A percentile compares a stretch with the other conserved stretches of the same genome.
These are phyloP conservation scores for grape (Vitis vinifera) DNA, from an alignment of 164 flowering plant genomes.

Conservation along the genomic window ASM3070453v1 NC_081806.1:1927001-1927500, in stretches of 20 bases:
- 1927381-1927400: neutral
- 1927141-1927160: constrained; percentile 50
- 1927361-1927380: constrained; percentile 15
- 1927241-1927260: constrained; percentile 84
- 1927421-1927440: neutral
- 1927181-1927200: constrained; percentile 45
- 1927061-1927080: too few species aligned
- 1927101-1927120: constrained; percentile 39
- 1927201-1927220: constrained; percentile 72
- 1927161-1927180: constrained; percentile 62
- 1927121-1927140: constrained; percentile 31
- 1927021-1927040: too few species aligned
- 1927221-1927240: constrained; percentile 66
- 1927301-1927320: constrained; percentile 38
- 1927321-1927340: constrained; percentile 28
- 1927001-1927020: too few species aligned
- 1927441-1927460: constrained; percentile 14
- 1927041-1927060: neutral
- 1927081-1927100: constrained; percentile 7
- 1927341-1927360: neutral
- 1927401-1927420: neutral
- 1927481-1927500: constrained; percentile 69
- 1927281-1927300: constrained; percentile 57
- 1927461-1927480: constrained; percentile 57
- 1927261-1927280: constrained; percentile 64